Base-by-base conservation (phyloP, 768 basidiomycete genomes). In the Termitomyces heimii region DNA sequence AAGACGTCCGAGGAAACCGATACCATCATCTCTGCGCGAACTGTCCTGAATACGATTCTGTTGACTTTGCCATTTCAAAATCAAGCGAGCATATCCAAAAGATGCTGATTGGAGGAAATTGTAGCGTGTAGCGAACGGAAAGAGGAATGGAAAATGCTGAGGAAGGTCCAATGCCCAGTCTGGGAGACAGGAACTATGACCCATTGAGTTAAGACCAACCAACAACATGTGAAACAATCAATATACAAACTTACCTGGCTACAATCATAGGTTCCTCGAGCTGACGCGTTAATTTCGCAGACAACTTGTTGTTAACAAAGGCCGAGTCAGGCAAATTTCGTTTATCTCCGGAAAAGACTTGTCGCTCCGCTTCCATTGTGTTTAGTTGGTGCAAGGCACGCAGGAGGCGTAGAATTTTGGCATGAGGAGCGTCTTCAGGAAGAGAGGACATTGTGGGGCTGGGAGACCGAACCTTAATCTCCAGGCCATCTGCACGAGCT, bases 181-280 rank as follows among this genome's bases (percentile, higher is more conserved):
- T 6, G 97, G 97, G 4, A 98, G 75, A 72, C 97, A 98, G 26
- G 92, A 92, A 65, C 96, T 97, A 54, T 14, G 37, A 55, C 37
- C n/a, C 50, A 37, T 26, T 54, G 58, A 29, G 12, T 54, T 43
- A 68, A 46, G 52, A 59, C 18, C 26, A 18, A 0, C 46, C 37
- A 40, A 18, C 16, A 50, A 35, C 8, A 22, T 29, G 20, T 20
- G n/a, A 14, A n/a, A n/a, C n/a, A n/a, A n/a, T n/a, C n/a, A 58
- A 34, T 37, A 28, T 20, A 20, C 18, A 40, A 48, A 68, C 77
- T 60, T 63, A 93, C 94, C 93, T 95, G 1, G 96, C 97, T 44
- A 99, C 94, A 61, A 99, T 97, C 94, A 98, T 97, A 0, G 94
- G 92, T 68, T 99, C 97, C 65, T 99, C 97, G 43, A 99, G 71